phyloP scores from a whole-genome alignment of 768 basidiomycete species.

The Boletus rufocinnamomeus region DNA sequence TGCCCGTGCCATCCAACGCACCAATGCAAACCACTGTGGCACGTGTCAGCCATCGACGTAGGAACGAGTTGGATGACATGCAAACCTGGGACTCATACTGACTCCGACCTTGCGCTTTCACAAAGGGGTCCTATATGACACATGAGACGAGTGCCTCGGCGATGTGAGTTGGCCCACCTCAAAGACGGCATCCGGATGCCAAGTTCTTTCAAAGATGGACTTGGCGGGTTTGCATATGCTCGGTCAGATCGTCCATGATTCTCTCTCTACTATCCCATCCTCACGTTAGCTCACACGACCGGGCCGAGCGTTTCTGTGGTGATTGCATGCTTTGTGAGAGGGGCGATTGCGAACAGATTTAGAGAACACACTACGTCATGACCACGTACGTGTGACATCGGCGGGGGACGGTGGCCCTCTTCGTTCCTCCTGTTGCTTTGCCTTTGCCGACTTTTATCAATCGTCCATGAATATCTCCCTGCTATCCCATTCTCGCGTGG shows the following conservation, averaged over 20 bases:
- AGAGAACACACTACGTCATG: not conserved
- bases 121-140: not conserved
- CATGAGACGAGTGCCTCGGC: not conserved
- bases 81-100: conserved; percentile 1
- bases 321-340: not conserved
- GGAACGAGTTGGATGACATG: not conserved
- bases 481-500: too few relatives aligned
- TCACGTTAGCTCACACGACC: not conserved
- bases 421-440: too few relatives aligned
- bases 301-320: not conserved
- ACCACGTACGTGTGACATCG: too few relatives aligned
- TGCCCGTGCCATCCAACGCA: not conserved
- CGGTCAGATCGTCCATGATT: not conserved
- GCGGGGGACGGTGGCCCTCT: too few relatives aligned
- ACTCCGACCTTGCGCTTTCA: not conserved
- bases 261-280: not conserved
- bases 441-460: too few relatives aligned
- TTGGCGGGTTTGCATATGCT: not conserved
- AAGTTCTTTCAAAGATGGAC: not conserved
- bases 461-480: too few relatives aligned
- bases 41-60: not conserved
- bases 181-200: not conserved
- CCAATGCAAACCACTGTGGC: conserved; percentile 1
- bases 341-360: not conserved
- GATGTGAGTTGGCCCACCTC: not conserved